Evolutionary conservation across 371 early-diverging fungal genomes (phyloP), one percentile per base, ranked within the genome.

Genomic region (Mucor velutinosus): DNA sequence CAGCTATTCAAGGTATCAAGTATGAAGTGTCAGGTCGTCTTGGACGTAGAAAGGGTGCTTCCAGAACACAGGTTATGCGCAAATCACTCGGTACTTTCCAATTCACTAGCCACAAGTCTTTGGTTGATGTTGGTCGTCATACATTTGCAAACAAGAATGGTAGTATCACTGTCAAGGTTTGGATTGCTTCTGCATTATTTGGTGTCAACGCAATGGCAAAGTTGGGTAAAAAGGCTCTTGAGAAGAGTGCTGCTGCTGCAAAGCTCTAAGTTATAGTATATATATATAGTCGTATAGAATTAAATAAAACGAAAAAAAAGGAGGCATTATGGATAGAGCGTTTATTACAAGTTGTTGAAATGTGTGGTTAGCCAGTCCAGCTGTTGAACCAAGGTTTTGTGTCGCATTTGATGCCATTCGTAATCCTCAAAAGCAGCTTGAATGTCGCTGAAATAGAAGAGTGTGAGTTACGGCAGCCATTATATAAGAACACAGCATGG

Each of bases 91-190:
- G 84, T 66, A 81, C 84, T 12, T 84, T 84, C 71, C 78, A 79
- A 62, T 84, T 84, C 67, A 81, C 84, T 0, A 80, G 76, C 43
- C 78, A 80, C 56, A 80, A 78, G 58, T 78, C 80, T 15, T 67
- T 84, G 39, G 80, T 84, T 2, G 82, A 84, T 72, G 82, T 75
- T 3, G 84, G 84, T 30, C 80, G 84, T 37, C 84, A 84, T 61
- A 77, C 84, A 1, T 81, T 84, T 73, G 74, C 82, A 32, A 84
- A 81, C 65, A 78, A 77, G 69, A 84, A 84, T 58, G 84, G 84
- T 64, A 77, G 76, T 51, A 84, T 84, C 65, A 84, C 84, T 47
- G 80, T 84, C 62, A 84, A 84, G 66, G 84, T 84, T 17, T 84
- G 84, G 84, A 80, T 84, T 39, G 71, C 82, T 23, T 66, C 77